phyloP scores from a whole-genome alignment of 768 basidiomycete genomes.

The Kwoniella europaea region DNA sequence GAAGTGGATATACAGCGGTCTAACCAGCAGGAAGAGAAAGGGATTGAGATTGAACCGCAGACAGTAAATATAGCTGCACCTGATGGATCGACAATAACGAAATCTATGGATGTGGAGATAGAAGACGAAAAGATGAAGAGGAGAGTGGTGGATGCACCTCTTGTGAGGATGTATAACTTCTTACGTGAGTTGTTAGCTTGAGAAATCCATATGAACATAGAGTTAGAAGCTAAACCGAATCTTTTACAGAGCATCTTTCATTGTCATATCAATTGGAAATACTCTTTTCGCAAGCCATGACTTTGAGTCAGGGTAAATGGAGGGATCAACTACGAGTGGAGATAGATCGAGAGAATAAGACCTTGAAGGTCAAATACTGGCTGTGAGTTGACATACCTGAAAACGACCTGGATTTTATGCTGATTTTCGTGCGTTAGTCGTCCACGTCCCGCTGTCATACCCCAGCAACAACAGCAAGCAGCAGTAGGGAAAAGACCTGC shows the following conservation, averaged over 20 bases:
- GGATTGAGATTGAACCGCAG: conserved; percentile 1
- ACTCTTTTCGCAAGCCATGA: conserved; percentile 59
- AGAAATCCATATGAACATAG: not conserved
- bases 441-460: conserved; percentile 7
- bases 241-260: conserved; percentile 18
- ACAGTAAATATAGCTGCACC: not conserved
- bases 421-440: conserved; percentile 21
- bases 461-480: conserved; percentile 17
- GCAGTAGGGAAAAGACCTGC: conserved; percentile 22
- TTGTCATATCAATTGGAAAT: conserved; percentile 91
- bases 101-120: conserved; percentile 2
- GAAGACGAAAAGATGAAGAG: conserved; percentile 33
- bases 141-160: conserved; percentile 74
- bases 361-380: conserved; percentile 82
- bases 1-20: not conserved
- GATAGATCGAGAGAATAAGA: conserved; percentile 71
- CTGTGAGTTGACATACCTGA: conserved; percentile 62
- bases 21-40: conserved; percentile 4
- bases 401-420: not conserved
- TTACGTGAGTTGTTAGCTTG: conserved; percentile 68
- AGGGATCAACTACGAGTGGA: conserved; percentile 66
- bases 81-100: not conserved
- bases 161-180: conserved; percentile 84
- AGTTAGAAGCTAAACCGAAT: not conserved
- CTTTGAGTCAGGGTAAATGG: conserved; percentile 47